Evolutionary conservation across 129 eudicot species (phyloP).

Genomic region (Lonicera japonica): DNA sequence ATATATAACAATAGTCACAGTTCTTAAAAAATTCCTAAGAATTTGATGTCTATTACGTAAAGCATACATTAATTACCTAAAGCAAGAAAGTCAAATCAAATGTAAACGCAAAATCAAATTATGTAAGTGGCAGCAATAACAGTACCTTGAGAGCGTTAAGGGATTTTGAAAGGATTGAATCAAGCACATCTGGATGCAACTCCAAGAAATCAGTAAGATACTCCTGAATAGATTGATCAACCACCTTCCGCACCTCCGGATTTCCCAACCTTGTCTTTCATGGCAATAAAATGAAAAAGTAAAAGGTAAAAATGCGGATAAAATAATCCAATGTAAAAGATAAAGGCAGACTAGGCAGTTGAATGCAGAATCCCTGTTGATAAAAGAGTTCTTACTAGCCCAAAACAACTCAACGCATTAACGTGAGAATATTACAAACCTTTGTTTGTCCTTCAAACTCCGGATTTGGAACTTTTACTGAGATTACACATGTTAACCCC

Average conservation of each 20-base stretch:
- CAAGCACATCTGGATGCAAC: constrained; percentile 91
- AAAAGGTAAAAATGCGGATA: background rate
- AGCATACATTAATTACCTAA: background rate
- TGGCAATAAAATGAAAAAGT: background rate
- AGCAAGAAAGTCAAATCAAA: constrained; percentile 2
- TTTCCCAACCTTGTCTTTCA: constrained; percentile 90
- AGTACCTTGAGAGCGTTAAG: constrained; percentile 89
- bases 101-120: background rate
- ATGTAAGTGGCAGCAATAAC: background rate
- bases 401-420: background rate
- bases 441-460: constrained; percentile 99
- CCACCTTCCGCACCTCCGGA: constrained; percentile 84
- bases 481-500: constrained; percentile 90
- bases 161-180: constrained; percentile 76
- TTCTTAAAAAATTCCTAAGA: background rate
- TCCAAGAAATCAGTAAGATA: constrained; percentile 84
- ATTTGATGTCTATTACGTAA: background rate
- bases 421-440: constrained; percentile 28
- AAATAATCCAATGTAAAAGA: background rate
- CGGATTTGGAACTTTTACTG: constrained; percentile 93
- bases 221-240: constrained; percentile 85
- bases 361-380: background rate
- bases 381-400: background rate
- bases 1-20: constrained; percentile 11
- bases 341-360: background rate